Base-by-base conservation (phyloP, 2,329 filamentous ascomycete species). In the Cladosporium oxysporum region DNA sequence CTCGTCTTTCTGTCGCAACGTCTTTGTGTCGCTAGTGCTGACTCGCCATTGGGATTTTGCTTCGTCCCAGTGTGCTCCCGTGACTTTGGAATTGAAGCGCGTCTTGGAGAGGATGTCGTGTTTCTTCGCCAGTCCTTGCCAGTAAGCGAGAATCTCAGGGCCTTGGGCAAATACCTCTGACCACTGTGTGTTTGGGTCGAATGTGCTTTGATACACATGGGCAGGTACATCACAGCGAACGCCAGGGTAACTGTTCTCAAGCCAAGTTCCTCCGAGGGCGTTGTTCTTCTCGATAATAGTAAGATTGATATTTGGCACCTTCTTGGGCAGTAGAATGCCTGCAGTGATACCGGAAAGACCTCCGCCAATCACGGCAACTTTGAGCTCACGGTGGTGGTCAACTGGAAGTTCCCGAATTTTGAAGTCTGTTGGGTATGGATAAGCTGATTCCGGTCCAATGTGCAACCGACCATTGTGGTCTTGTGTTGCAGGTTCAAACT, bases 161-260 rank as follows among this genome's bases (percentile, higher is more conserved):
- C 89, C 89, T 41, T 85, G 85, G 0, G 89, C 85, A 71, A 90
- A 92, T 66, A 88, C 82, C 70, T 91, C 87, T 0, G 83, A 83
- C 90, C 90, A 92, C 69, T 90, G 82, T 0, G 83, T 85, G 65
- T 91, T 91, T 0, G 88, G 88, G 7, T 82, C 81, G 74, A 91
- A 91, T 0, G 86, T 87, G 11, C 84, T 85, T 72, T 91, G 89
- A 71, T 92, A 92, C 21, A 89, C 87, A 73, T 90, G 87, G 0
- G 88, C 85, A 0, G 89, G 88, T 16, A 91, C 85, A 74, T 91
- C 88, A 70, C 89, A 91, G 52, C 87, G 80, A 0, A 89, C 87
- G 1, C 88, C 88, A 0, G 88, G 88, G 68, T 90, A 90, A 4
- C 75, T 77, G 62, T 83, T 83, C 65, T 82, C 79, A 68, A 79